A percentile compares a stretch with the other conserved stretches of the same genome.
Conservation (phyloP, 441 rosid genomes). For the Breynia disticha region DNA sequence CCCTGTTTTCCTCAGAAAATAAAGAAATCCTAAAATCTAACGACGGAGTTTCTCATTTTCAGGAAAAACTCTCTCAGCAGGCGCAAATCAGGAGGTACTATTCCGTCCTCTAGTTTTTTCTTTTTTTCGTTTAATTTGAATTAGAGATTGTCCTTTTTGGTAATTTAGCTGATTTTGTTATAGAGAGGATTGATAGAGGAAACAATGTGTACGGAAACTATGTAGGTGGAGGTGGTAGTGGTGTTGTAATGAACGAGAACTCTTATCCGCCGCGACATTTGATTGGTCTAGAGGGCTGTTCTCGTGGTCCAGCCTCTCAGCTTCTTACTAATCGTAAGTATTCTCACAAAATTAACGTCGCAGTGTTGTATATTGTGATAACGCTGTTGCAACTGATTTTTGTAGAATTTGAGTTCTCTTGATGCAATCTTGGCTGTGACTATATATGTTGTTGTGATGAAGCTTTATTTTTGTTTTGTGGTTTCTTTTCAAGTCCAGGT, state of each 20-base stretch:
- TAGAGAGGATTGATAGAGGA: constrained; percentile 7
- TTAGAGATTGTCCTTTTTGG: not conserved
- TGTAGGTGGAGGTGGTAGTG: constrained; percentile 34
- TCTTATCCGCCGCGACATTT: constrained; percentile 22
- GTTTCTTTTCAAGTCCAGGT: constrained; percentile 34
- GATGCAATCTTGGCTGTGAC: no score
- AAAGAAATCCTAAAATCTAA: not conserved
- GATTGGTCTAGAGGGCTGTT: constrained; percentile 43
- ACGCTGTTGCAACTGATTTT: no score
- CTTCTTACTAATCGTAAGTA: constrained; percentile 50
- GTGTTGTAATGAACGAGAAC: constrained; percentile 19
- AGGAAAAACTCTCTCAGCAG: constrained; percentile 46
- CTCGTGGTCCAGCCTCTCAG: constrained; percentile 45
- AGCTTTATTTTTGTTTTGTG: not conserved
- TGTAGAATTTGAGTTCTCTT: no score
- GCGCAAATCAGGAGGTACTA: constrained; percentile 58
- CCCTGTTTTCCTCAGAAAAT: not conserved
- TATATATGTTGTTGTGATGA: not conserved
- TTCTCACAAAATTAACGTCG: not conserved
- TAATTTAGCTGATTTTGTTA: not conserved
- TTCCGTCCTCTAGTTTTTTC: no score
- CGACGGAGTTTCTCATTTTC: constrained; percentile 6
- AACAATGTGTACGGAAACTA: constrained; percentile 35
- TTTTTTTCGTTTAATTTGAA: not conserved
- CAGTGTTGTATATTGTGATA: not conserved